These are phyloP conservation scores for Caloboletus firmus DNA, from an alignment of 1,284 basidiomycete genomes.

Conservation along the genomic window DNA sequence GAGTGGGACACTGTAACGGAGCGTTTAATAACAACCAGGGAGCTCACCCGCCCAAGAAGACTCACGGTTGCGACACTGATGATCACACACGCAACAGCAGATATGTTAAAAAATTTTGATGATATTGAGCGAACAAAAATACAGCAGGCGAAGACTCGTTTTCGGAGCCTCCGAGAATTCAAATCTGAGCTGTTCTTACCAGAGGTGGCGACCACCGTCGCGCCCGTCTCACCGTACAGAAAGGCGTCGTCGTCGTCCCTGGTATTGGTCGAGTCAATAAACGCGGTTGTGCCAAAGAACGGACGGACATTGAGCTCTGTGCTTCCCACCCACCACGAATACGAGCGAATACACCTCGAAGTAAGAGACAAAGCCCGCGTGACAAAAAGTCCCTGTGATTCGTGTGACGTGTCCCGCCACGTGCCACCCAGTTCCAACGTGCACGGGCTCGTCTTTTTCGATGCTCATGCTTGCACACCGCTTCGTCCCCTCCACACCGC, in stretches of 20 bases:
- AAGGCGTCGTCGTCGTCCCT: conserved; percentile 76
- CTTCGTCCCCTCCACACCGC: conserved; percentile 12
- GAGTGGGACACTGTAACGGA: conserved; percentile 44
- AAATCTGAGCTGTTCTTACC: conserved; percentile 44
- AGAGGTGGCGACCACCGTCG: conserved; percentile 39
- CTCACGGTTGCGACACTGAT: conserved; percentile 60
- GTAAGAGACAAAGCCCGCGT: conserved; percentile 31
- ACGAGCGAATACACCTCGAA: conserved; percentile 23
- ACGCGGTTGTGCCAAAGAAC: conserved; percentile 20
- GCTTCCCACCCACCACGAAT: conserved; percentile 20
- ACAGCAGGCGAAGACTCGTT: conserved; percentile 28
- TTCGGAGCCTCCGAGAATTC: conserved; percentile 23
- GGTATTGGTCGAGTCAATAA: conserved; percentile 28
- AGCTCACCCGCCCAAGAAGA: conserved; percentile 27
- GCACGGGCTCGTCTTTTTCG: neutral
- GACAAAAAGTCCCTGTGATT: conserved; percentile 25
- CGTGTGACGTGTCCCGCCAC: conserved; percentile 17
- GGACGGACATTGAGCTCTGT: conserved; percentile 32
- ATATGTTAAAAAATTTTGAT: conserved; percentile 38
- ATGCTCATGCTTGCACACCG: conserved; percentile 13
- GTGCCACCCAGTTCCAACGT: neutral
- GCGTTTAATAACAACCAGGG: conserved; percentile 18
- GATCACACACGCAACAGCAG: conserved; percentile 39
- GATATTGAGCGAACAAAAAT: conserved; percentile 40
- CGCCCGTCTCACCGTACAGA: conserved; percentile 60